Evolutionary conservation across 2,329 filamentous ascomycete genomes (phyloP).

Genomic region (Pyricularia grisea): DNA sequence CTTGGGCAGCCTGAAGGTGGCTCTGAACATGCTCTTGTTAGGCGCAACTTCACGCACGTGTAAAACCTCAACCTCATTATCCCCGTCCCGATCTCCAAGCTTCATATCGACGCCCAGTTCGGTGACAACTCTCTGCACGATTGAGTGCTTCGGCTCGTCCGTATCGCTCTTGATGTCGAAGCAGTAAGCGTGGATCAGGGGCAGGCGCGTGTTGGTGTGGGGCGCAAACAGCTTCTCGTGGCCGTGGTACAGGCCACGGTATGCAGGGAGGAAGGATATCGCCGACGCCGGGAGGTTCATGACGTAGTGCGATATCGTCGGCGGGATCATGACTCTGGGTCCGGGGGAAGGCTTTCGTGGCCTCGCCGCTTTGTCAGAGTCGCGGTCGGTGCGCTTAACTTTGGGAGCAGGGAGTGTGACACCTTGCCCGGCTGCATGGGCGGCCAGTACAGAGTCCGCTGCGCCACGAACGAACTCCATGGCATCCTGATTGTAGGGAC

Average conservation of each 20-base stretch:
- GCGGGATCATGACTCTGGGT: conserved; percentile 48
- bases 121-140: conserved; percentile 56
- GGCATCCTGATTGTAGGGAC: conserved; percentile 74
- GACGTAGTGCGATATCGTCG: conserved; percentile 82
- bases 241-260: conserved; percentile 72
- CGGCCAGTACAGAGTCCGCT: conserved; percentile 48
- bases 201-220: conserved; percentile 49
- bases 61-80: conserved; percentile 45
- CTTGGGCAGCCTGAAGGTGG: conserved; percentile 74
- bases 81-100: conserved; percentile 34
- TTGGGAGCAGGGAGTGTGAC: conserved; percentile 38
- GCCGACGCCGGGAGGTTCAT: conserved; percentile 96
- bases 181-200: conserved; percentile 88
- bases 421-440: conserved; percentile 40
- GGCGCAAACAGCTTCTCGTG: conserved; percentile 52
- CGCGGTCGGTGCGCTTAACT: conserved; percentile 18
- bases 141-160: conserved; percentile 45
- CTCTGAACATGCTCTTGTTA: conserved; percentile 94
- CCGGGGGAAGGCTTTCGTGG: conserved; percentile 15
- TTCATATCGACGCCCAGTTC: conserved; percentile 51
- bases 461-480: conserved; percentile 68
- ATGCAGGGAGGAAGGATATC: conserved; percentile 68
- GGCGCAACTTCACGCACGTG: conserved; percentile 84
- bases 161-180: conserved; percentile 78
- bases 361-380: conserved; percentile 1